phyloP scores from a whole-genome alignment of 129 eudicot genomes.

The Silybum marianum region DNA sequence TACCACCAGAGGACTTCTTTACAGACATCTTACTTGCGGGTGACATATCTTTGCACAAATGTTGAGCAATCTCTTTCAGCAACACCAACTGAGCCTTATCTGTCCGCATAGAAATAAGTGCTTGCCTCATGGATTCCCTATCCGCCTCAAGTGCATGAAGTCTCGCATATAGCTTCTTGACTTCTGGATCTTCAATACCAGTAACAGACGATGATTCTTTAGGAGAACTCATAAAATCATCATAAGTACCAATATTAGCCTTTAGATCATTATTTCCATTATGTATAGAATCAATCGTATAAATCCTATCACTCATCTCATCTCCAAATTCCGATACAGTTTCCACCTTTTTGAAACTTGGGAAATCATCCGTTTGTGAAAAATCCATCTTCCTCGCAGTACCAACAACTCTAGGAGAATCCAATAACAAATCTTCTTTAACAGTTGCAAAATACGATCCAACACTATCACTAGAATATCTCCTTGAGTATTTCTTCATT shows the following conservation, averaged over 20 bases:
- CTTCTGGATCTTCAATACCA: constrained; percentile 65
- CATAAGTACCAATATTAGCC: constrained; percentile 47
- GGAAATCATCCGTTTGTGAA: constrained; percentile 25
- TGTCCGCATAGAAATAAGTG: constrained; percentile 85
- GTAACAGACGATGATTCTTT: constrained; percentile 45
- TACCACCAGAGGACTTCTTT: constrained; percentile 45
- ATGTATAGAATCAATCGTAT: constrained; percentile 77
- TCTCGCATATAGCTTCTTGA: constrained; percentile 71
- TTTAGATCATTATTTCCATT: constrained; percentile 53
- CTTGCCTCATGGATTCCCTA: constrained; percentile 91
- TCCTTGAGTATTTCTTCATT: constrained; percentile 62
- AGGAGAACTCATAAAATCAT: constrained; percentile 62
- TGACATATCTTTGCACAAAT: constrained; percentile 69
- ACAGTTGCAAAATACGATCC: constrained; percentile 36
- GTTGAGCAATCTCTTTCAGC: constrained; percentile 83
- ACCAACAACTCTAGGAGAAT: constrained; percentile 45
- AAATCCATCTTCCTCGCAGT: constrained; percentile 49
- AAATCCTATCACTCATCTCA: constrained; percentile 78
- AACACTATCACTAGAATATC: constrained; percentile 54
- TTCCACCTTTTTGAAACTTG: constrained; percentile 58
- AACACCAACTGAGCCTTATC: constrained; percentile 89
- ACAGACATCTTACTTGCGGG: constrained; percentile 40
- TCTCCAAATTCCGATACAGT: constrained; percentile 71
- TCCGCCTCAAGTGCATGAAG: constrained; percentile 99
- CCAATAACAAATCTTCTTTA: constrained; percentile 51